These are phyloP conservation scores for Davidsoniella eucalypti DNA, from an alignment of 2,329 filamentous ascomycete genomes.

Conservation along the genomic window DNA sequence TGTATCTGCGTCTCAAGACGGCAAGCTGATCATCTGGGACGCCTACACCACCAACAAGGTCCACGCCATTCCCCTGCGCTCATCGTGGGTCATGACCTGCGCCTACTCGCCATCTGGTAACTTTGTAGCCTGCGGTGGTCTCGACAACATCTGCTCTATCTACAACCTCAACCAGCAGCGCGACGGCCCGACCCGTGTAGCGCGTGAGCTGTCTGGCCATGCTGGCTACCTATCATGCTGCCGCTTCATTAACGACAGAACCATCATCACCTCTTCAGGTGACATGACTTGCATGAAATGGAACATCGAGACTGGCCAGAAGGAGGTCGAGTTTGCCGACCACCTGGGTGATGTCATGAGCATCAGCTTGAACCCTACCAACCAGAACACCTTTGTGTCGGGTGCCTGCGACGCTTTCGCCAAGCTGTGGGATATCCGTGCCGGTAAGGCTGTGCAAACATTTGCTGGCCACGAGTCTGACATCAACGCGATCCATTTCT, in stretches of 20 bases:
- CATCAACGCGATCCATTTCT: slow-evolving; percentile 99
- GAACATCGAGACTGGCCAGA: slow-evolving; percentile 96
- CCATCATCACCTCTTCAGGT: slow-evolving; percentile 92
- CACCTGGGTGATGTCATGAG: slow-evolving; percentile 99
- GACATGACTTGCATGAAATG: slow-evolving; percentile 99
- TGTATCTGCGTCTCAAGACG: slow-evolving; percentile 94
- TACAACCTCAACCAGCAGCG: slow-evolving; percentile 92
- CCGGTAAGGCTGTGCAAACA: slow-evolving; percentile 94
- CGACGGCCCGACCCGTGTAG: slow-evolving; percentile 92
- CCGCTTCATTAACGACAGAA: slow-evolving; percentile 95
- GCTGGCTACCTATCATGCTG: slow-evolving; percentile 97
- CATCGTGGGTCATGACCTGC: slow-evolving; percentile 99
- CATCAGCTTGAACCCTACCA: slow-evolving; percentile 97
- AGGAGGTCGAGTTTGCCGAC: slow-evolving; percentile 95
- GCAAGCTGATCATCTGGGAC: slow-evolving; percentile 99
- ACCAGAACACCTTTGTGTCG: slow-evolving; percentile 99
- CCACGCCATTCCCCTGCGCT: slow-evolving; percentile 90
- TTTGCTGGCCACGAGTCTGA: slow-evolving; percentile 97
- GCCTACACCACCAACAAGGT: slow-evolving; percentile 99
- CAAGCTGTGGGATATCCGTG: slow-evolving; percentile 96
- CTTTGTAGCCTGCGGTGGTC: slow-evolving; percentile 93
- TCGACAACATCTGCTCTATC: slow-evolving; percentile 99
- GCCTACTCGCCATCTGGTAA: slow-evolving; percentile 97
- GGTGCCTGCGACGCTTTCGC: slow-evolving; percentile 97
- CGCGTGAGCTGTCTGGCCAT: slow-evolving; percentile 87